These are phyloP conservation scores for Talinum fruticosum DNA, from an alignment of 148 eudicot species.

Conservation along the genomic window DNA sequence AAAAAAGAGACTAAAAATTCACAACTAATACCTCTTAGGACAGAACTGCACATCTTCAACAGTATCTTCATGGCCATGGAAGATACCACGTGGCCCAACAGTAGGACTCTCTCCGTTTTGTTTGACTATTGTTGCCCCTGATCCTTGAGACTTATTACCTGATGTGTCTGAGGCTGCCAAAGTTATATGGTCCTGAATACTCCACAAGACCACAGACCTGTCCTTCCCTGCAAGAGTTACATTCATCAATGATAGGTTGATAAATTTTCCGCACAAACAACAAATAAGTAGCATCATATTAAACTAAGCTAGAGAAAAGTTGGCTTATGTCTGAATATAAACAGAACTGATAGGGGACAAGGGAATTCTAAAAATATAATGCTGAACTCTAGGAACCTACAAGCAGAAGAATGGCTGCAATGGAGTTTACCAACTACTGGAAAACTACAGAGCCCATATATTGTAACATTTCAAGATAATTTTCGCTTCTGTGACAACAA, in stretches of 20 bases:
- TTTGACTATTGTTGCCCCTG: constrained; percentile 57
- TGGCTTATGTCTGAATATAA: background rate
- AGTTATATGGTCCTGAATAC: constrained; percentile 88
- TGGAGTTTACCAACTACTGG: background rate
- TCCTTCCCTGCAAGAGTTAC: constrained; percentile 61
- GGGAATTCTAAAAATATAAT: background rate
- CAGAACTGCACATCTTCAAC: constrained; percentile 98
- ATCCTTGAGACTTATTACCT: constrained; percentile 49
- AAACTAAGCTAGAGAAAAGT: background rate
- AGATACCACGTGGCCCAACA: constrained; percentile 81
- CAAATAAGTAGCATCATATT: background rate
- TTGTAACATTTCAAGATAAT: background rate
- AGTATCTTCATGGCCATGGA: constrained; percentile 85
- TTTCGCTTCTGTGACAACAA: background rate
- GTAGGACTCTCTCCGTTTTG: constrained; percentile 65
- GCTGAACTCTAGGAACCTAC: background rate
- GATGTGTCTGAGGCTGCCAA: constrained; percentile 60
- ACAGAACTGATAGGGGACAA: background rate
- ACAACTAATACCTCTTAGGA: constrained; percentile 67
- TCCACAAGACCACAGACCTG: constrained; percentile 85
- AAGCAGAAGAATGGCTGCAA: background rate
- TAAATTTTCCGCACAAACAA: constrained; percentile 3
- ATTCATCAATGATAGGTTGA: constrained; percentile 12
- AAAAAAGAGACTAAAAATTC: constrained; percentile 5
- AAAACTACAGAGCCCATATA: background rate